A percentile compares a stretch with the other conserved stretches of the same genome.
Conservation (phyloP, 441 rosid species). For the Arabidopsis hybrid region DNA sequence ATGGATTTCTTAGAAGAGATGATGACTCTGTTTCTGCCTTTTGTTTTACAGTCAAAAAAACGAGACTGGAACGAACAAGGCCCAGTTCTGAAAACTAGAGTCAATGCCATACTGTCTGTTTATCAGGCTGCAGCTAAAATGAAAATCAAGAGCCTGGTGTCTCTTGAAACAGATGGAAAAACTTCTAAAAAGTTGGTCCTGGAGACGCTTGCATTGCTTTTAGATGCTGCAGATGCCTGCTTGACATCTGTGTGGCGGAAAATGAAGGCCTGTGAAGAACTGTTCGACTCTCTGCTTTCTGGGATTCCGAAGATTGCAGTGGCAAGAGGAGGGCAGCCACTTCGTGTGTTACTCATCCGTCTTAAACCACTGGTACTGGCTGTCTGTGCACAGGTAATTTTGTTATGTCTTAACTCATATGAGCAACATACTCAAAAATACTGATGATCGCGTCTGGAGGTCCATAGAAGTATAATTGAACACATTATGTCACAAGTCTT, state of each 20-base stretch:
- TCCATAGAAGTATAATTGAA: slow-evolving; percentile 20
- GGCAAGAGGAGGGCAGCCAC: slow-evolving; percentile 88
- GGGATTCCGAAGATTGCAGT: slow-evolving; percentile 90
- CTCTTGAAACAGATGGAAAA: slow-evolving; percentile 87
- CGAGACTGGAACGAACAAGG: slow-evolving; percentile 97
- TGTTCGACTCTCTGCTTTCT: slow-evolving; percentile 77
- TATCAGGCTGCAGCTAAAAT: slow-evolving; percentile 87
- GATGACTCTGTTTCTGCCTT: slow-evolving; percentile 36
- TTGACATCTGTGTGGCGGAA: slow-evolving; percentile 93
- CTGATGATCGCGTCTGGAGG: slow-evolving; percentile 17
- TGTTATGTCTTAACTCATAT: slow-evolving; percentile 24
- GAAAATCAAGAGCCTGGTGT: slow-evolving; percentile 76
- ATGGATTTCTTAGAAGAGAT: slow-evolving; percentile 30
- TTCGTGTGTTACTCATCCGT: slow-evolving; percentile 91
- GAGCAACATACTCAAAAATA: slow-evolving; percentile 14
- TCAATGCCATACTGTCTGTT: slow-evolving; percentile 80
- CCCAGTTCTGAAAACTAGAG: slow-evolving; percentile 76
- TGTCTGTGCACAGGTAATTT: slow-evolving; percentile 85
- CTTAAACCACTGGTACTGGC: slow-evolving; percentile 88
- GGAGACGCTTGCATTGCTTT: slow-evolving; percentile 81
- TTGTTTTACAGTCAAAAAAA: slow-evolving; percentile 79
- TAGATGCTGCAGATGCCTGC: slow-evolving; percentile 96
- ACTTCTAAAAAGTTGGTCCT: slow-evolving; percentile 84
- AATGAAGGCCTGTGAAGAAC: slow-evolving; percentile 89
- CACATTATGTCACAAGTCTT: slow-evolving; percentile 17